A percentile compares a stretch with the other conserved stretches of the same genome.
These are phyloP conservation scores for Solanum peruvianum DNA, from an alignment of 257 asterid genomes.

Conservation along the genomic window DNA sequence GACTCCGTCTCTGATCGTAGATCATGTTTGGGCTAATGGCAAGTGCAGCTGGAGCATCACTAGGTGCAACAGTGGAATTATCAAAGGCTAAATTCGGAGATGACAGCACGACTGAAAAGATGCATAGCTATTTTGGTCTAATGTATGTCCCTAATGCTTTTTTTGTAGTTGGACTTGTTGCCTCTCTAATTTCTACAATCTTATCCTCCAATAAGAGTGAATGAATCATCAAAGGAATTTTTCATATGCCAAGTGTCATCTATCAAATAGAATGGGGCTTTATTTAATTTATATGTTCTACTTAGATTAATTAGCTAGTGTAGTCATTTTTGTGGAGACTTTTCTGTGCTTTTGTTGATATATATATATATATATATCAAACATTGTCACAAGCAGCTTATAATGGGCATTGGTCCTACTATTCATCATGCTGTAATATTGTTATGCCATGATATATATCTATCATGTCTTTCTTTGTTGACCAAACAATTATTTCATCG, in stretches of 20 bases:
- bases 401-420: background rate
- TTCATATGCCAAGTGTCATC: too few species aligned
- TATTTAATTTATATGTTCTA: too few species aligned
- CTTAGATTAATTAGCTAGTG: too few species aligned
- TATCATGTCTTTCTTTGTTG: background rate
- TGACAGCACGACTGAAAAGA: background rate
- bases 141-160: background rate
- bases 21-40: background rate
- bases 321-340: too few species aligned
- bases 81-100: background rate
- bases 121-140: background rate
- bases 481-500: background rate
- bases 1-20: background rate
- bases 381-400: background rate
- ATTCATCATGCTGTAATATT: background rate
- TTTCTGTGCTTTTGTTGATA: too few species aligned
- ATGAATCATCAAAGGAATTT: background rate
- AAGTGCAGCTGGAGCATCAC: slow-evolving; percentile 3
- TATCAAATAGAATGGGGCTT: too few species aligned
- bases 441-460: background rate
- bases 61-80: background rate
- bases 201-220: background rate
- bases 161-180: background rate
- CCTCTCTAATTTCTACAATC: background rate
- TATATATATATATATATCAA: too few species aligned